A percentile compares a stretch with the other conserved stretches of the same genome.
These are phyloP conservation scores for Musa beccarii DNA, from an alignment of 176 grass and related monocot species.

Conservation along the genomic window DNA sequence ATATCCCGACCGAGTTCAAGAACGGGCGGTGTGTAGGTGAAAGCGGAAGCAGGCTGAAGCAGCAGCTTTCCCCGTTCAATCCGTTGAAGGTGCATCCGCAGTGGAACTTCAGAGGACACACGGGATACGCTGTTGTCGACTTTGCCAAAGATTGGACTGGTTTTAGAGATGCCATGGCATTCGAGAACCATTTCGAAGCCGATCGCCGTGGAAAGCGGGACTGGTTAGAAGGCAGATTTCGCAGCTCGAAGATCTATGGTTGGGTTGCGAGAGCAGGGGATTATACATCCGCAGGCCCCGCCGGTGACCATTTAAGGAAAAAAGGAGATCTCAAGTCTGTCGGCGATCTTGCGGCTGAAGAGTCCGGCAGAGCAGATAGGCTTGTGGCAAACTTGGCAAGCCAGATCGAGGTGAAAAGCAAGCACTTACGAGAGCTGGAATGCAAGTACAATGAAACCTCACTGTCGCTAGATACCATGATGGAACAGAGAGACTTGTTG, in stretches of 20 bases:
- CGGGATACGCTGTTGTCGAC: constrained; percentile 25
- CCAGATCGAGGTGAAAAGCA: constrained; percentile 34
- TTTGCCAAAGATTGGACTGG: constrained; percentile 53
- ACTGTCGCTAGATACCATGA: constrained; percentile 28
- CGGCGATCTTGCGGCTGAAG: constrained; percentile 26
- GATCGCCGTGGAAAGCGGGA: constrained; percentile 31
- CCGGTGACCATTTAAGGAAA: constrained; percentile 31
- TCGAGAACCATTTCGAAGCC: constrained; percentile 35
- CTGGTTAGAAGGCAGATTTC: constrained; percentile 18
- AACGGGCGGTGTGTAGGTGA: neutral
- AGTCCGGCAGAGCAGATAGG: constrained; percentile 26
- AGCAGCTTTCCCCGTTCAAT: constrained; percentile 25
- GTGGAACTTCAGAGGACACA: constrained; percentile 7
- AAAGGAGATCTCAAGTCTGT: constrained; percentile 39
- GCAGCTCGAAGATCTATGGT: constrained; percentile 9
- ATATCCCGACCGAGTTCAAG: constrained; percentile 25
- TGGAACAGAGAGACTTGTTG: constrained; percentile 37
- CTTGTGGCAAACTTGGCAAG: constrained; percentile 34
- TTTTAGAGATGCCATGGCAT: constrained; percentile 49
- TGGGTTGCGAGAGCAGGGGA: constrained; percentile 45
- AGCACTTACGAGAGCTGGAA: constrained; percentile 31
- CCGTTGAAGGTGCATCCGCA: constrained; percentile 16
- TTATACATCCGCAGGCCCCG: constrained; percentile 22
- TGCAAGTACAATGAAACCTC: constrained; percentile 35
- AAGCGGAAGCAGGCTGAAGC: constrained; percentile 21